These are phyloP conservation scores for Leishmania braziliensis DNA, from an alignment of 208 protist genomes.

Conservation along the genomic window DNA sequence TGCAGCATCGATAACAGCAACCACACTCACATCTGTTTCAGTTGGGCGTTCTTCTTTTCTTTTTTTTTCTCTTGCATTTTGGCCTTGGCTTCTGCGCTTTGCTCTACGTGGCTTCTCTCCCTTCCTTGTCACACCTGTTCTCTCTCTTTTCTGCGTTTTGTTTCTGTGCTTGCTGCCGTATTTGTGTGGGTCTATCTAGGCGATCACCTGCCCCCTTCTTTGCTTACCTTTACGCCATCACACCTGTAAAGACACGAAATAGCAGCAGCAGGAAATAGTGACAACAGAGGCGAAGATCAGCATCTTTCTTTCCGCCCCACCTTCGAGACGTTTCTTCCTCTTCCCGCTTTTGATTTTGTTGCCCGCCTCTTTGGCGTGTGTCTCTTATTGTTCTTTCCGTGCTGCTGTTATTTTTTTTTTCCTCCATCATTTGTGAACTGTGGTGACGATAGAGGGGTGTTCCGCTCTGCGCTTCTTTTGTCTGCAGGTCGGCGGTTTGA, in stretches of 20 bases:
- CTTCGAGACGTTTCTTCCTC: neutral
- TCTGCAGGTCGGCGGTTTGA: neutral
- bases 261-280: neutral
- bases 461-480: neutral
- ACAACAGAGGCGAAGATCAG: neutral
- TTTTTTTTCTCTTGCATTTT: too few relatives aligned
- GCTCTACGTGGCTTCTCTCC: neutral
- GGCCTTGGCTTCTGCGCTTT: neutral
- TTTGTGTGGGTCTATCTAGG: conserved; percentile 1
- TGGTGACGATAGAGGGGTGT: neutral
- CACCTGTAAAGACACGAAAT: neutral
- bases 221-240: neutral
- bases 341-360: neutral
- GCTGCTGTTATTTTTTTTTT: neutral
- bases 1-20: neutral
- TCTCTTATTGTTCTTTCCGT: neutral
- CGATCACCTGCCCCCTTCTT: neutral
- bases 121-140: neutral
- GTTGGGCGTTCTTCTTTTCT: neutral
- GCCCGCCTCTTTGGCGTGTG: neutral
- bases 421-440: neutral
- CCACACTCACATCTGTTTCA: neutral
- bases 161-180: neutral
- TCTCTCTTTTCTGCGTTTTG: conserved; percentile 3
- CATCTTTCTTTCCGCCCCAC: neutral